Evolutionary conservation across 78 protist genomes (phyloP), one percentile per base, ranked within the genome.

Genomic region (Dictyostelium purpureum): DNA sequence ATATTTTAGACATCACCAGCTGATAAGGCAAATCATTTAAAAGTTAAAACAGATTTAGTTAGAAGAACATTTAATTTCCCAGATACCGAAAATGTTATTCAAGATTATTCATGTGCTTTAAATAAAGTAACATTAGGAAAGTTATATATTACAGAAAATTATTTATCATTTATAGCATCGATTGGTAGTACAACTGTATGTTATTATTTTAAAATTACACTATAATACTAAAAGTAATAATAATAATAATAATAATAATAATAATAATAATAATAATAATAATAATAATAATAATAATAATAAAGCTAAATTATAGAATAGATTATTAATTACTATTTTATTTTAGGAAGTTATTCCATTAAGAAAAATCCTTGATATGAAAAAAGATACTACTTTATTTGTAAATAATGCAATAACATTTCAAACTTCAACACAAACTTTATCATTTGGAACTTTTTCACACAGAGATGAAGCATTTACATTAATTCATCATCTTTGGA

Each of bases 61-160:
- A 88, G 94, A 57, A 66, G 77, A 56, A 71, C 88, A 56, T 88
- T 88, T 63, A 88, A 88, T 33, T 79, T 56, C 16, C 94, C 94
- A 70, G 94, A 88, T 5, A 61, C 94, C 14, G 94, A 88, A 42
- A n/a, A 28, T 42, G 94, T 88, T 12, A 75, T 88, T 33, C 94
- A 88, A 47, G 94, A 88, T 37, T 88, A 88, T 43, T 51, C 89
- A 18, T 88, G 94, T 45, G 67, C 88, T 24, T 19, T 61, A 16
- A 76, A 76, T 78, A 88, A 78, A 75, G 54, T 52, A 9, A 38
- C 78, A 24, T 33, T 88, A 37, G 94, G 94, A 2, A 51, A 52
- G 35, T 2, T 88, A 18, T 88, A 88, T 37, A 74, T 88, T 26
- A 71, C 94, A 18, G 71, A 77, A 37, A 88, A 88, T 38, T 88